These are phyloP conservation scores for Elsinoe fawcettii DNA, from an alignment of 2,329 filamentous ascomycete genomes.

Conservation along the genomic window DNA sequence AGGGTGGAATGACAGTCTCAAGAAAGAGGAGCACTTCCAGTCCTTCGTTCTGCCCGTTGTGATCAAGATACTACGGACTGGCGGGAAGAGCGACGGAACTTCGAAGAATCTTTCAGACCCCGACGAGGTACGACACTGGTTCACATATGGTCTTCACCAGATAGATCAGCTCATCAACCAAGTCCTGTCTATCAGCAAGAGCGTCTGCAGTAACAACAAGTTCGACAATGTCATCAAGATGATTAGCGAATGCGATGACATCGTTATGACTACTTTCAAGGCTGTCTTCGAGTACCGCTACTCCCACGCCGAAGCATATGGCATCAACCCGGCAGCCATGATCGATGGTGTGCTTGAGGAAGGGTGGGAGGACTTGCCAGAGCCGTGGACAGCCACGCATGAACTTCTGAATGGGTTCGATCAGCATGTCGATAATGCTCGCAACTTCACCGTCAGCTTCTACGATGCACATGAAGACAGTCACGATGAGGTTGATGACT, in stretches of 20 bases:
- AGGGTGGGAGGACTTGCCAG: constrained; percentile 55
- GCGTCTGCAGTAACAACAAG: constrained; percentile 43
- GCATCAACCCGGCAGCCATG: constrained; percentile 59
- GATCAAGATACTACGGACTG: constrained; percentile 11
- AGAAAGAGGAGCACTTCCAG: constrained; percentile 71
- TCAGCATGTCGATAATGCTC: constrained; percentile 35
- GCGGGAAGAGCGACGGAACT: neutral
- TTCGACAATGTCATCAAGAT: constrained; percentile 15
- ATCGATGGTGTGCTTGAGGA: constrained; percentile 39
- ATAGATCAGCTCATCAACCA: constrained; percentile 24
- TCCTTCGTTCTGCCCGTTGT: constrained; percentile 13
- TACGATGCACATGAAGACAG: constrained; percentile 28
- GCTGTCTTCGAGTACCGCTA: constrained; percentile 63
- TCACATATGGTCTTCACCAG: constrained; percentile 20
- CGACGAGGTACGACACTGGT: constrained; percentile 18
- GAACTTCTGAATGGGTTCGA: constrained; percentile 35
- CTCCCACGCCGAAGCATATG: constrained; percentile 62
- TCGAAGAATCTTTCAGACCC: neutral
- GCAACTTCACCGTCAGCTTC: constrained; percentile 33
- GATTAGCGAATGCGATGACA: constrained; percentile 62
- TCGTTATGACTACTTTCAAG: constrained; percentile 58
- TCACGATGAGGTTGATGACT: constrained; percentile 27
- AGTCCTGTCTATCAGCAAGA: constrained; percentile 20
- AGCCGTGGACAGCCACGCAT: constrained; percentile 75
- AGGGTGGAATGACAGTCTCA: constrained; percentile 65